Evolutionary conservation across 108 stramenopile genomes (phyloP), one percentile per base, ranked within the genome.

Genomic region (Fistulifera pelliculosa): DNA sequence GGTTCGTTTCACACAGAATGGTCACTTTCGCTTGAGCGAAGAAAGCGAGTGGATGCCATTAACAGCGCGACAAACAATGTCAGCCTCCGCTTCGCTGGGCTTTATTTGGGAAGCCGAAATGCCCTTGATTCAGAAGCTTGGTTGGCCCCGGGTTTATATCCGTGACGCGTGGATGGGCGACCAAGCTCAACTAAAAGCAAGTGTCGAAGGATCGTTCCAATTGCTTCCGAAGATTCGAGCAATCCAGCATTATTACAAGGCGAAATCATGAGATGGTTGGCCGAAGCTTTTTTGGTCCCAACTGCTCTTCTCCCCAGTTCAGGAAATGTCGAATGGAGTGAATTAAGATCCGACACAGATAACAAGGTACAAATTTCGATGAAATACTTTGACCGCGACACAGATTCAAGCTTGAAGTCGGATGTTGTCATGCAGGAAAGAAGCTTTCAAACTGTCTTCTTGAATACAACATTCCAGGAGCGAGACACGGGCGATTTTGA

Each of bases 91-190:
- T 18, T 21, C 17, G 10, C 44, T 10, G 10, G 44, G 44, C 21
- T 47, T 47, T 22, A 10, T 47, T 18, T 47, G 44, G 44, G 44
- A 47, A 47, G 44, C 44, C 7, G 21, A 22, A 47, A 47, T 47
- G 17, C 6, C 44, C 3, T 22, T 47, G 19, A 18, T 22, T 18
- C 44, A 22, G 10, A 22, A 22, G 10, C 21, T 47, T 3, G 19
- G 21, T 18, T 47, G 44, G 44, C 44, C 44, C 3, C 17, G 44
- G 10, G 10, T 47, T 10, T 22, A 22, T 11, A 22, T 47, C 5
- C 21, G 44, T 2, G 44, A 47, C 21, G 44, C 44, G 2, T 47
- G 44, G 44, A 6, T 22, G 21, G 21, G 21, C 10, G 44, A 22
- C 17, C 3, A 2, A 2, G 44, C 19, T 22, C 44, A 47, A 21